Evolutionary conservation across 1,284 basidiomycete genomes (phyloP).

Genomic region (Leccinum solheimii): DNA sequence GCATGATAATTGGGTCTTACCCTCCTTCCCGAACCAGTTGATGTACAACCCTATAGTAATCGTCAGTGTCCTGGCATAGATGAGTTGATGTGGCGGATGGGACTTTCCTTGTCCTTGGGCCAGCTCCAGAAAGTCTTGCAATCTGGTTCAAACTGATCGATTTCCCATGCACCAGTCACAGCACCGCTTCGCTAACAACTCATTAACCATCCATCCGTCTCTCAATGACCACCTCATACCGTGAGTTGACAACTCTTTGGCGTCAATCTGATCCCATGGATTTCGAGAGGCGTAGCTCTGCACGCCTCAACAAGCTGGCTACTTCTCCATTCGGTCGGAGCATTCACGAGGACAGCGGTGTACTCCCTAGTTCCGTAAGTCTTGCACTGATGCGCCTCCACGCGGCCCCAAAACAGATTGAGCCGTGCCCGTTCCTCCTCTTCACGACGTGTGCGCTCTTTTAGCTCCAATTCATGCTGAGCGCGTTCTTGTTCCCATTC

Average conservation of each 20-base stretch:
- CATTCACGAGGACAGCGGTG: conserved; percentile 13
- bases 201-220: background rate
- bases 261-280: background rate
- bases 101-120: background rate
- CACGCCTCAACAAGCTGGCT: background rate
- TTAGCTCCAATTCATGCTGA: conserved; percentile 13
- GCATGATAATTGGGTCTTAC: background rate
- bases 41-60: background rate
- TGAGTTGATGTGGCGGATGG: background rate
- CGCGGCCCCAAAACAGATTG: conserved; percentile 20
- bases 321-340: background rate
- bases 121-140: background rate
- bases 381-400: conserved; percentile 26
- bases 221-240: background rate
- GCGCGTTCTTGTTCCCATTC: background rate
- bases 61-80: background rate
- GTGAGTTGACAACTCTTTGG: background rate
- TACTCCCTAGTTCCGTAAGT: conserved; percentile 33
- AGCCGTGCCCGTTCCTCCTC: conserved; percentile 24
- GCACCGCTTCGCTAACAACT: background rate
- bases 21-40: background rate
- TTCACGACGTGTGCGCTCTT: conserved; percentile 10
- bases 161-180: background rate
- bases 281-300: background rate
- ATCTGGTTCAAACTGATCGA: background rate